Percentiles rank a stretch among this genome's conserved stretches.
Evolutionary conservation across 495 filamentous ascomycete species (phyloP).

Genomic region (Penicillium pancosmium): DNA sequence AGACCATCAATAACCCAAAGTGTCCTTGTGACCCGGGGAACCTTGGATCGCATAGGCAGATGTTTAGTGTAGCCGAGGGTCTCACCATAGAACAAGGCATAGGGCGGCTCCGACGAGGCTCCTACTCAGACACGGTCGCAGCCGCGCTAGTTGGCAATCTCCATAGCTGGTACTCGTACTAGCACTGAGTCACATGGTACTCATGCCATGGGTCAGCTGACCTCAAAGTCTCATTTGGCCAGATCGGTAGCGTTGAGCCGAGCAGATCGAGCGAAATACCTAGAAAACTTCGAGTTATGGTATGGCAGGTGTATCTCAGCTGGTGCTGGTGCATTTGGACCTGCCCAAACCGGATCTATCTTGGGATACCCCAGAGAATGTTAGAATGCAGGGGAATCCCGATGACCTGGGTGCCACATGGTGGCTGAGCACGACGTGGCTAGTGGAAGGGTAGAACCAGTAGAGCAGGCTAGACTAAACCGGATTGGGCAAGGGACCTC

Average conservation of each 20-base stretch:
- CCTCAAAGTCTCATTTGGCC: not conserved
- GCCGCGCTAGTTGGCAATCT: not conserved
- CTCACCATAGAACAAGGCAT: not conserved
- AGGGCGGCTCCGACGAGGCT: slow-evolving; percentile 6
- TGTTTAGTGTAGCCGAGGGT: not conserved
- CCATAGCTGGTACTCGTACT: too few relatives aligned
- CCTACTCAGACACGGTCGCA: slow-evolving; percentile 1
- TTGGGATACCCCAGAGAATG: slow-evolving; percentile 3
- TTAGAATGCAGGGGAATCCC: slow-evolving; percentile 1
- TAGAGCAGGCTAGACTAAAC: not conserved
- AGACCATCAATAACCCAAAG: not conserved
- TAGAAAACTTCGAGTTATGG: not conserved
- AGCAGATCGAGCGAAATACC: not conserved
- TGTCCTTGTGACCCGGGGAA: slow-evolving; percentile 1
- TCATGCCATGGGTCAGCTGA: slow-evolving; percentile 10
- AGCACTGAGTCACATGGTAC: slow-evolving; percentile 4
- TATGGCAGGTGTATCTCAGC: not conserved
- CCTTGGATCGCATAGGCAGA: not conserved
- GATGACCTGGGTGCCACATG: slow-evolving; percentile 4
- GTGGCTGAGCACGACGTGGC: slow-evolving; percentile 6
- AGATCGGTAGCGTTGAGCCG: not conserved
- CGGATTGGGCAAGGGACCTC: slow-evolving; percentile 2
- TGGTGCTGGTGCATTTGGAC: not conserved
- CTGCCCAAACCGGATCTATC: not conserved
- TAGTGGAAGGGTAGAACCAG: not conserved